Base-by-base conservation (phyloP, 768 basidiomycete species). In the Suillus sp. region DNA sequence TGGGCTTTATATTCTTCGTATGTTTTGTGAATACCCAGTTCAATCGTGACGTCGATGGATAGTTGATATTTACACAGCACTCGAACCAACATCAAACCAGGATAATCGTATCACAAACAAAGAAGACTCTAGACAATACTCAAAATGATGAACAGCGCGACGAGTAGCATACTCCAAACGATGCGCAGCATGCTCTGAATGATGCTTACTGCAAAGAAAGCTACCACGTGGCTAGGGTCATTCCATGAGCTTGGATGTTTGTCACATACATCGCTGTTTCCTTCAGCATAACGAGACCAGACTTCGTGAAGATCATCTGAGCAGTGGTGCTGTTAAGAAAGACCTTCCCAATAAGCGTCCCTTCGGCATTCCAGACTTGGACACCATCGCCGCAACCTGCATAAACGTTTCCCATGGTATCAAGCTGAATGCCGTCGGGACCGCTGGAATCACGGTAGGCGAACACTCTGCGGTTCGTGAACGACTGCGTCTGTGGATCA, bases 351-450 rank as follows among this genome's bases (percentile, higher is more conserved):
- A 88, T 71, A 3, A 89, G 77, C 3, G 78, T 80, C 1, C 88
- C 86, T 32, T 79, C 70, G 13, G 71, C 58, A 66, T 81, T 79
- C 80, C 83, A 85, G 10, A 87, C 62, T n/a, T 62, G 1, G 25
- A 38, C 47, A 42, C 88, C 88, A 64, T 90, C 88, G 27, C 83
- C 86, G 61, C 82, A 83, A 1, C 84, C 85, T 3, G 84, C 74
- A 69, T 87, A 90, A 0, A 91, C 83, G 64, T 90, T 89, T 0
- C 87, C 88, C 0, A 79, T 69, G 2, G 77, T 74, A 66, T 91
- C 89, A 4, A 87, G 76, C 66, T 86, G 83, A 11, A 89, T 70
- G 9, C 88, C 88, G 66, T 90, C 89, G n/a, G 87, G 82, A 37
- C 84, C 74, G 9, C 87, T 88, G 20, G 85, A 77, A 64, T 89